phyloP scores from a whole-genome alignment of 2,329 filamentous ascomycete genomes.

The Aspergillus neotritici region DNA sequence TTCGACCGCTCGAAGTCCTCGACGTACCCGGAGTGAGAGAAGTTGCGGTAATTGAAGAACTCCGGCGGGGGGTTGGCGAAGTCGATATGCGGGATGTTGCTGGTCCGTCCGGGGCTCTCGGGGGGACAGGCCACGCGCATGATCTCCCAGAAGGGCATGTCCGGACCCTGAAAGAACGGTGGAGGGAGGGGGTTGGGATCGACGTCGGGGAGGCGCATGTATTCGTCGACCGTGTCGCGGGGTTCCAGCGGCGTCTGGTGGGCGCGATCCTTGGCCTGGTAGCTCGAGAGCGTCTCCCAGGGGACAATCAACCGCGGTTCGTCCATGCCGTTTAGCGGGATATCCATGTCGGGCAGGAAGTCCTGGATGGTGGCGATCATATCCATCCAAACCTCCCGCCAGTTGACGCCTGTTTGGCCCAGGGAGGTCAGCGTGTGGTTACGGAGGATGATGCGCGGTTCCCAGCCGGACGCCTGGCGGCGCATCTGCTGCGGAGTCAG shows the following conservation, averaged over 20 bases:
- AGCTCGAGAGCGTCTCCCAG: slow-evolving; percentile 41
- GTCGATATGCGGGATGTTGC: slow-evolving; percentile 27
- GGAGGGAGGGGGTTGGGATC: slow-evolving; percentile 11
- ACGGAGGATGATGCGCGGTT: slow-evolving; percentile 37
- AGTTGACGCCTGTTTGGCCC: slow-evolving; percentile 24
- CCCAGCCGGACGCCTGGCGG: slow-evolving; percentile 34
- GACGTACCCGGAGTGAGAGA: slow-evolving; percentile 43
- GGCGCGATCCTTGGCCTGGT: slow-evolving; percentile 29
- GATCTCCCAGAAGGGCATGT: slow-evolving; percentile 38
- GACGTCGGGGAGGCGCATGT: slow-evolving; percentile 7
- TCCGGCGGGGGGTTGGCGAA: slow-evolving; percentile 23
- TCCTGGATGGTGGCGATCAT: slow-evolving; percentile 34
- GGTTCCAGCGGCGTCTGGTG: slow-evolving; percentile 7
- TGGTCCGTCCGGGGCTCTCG: slow-evolving; percentile 13
- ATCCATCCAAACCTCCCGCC: slow-evolving; percentile 40
- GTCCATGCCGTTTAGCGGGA: slow-evolving; percentile 48
- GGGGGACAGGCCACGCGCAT: slow-evolving; percentile 37
- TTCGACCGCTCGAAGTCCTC: slow-evolving; percentile 43
- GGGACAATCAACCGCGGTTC: slow-evolving; percentile 45
- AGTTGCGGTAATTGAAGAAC: slow-evolving; percentile 27
- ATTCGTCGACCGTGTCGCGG: slow-evolving; percentile 3
- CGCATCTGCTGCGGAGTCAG: slow-evolving; percentile 39
- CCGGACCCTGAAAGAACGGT: slow-evolving; percentile 5
- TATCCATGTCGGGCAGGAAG: slow-evolving; percentile 42
- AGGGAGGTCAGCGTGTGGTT: slow-evolving; percentile 33